Conservation (phyloP, 148 eudicot genomes). For the Camellia sinensis region DNA sequence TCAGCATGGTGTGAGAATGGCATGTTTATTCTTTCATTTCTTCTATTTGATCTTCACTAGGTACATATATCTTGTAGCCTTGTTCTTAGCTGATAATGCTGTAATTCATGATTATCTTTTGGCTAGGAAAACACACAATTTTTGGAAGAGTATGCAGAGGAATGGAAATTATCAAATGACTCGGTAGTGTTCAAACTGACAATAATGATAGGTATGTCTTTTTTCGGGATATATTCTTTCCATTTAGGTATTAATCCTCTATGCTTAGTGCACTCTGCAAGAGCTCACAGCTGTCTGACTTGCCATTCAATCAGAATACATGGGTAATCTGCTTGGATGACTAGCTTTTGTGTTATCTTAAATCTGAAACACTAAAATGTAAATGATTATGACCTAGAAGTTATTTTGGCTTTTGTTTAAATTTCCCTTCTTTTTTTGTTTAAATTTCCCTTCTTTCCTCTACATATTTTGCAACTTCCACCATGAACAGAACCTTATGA, state of each 20-base stretch:
- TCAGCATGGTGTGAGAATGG: conserved; percentile 6
- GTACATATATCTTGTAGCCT: not conserved
- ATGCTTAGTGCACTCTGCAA: not conserved
- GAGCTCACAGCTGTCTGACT: not conserved
- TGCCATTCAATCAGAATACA: not conserved
- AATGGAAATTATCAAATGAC: conserved; percentile 94
- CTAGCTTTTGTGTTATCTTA: conserved; percentile 6
- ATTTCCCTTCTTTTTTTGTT: too few species aligned
- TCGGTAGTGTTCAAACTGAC: conserved; percentile 95
- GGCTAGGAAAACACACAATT: conserved; percentile 92
- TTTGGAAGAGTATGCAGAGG: conserved; percentile 92
- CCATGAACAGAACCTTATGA: not conserved
- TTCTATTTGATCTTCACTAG: not conserved
- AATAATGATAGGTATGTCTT: conserved; percentile 74
- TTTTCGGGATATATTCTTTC: not conserved
- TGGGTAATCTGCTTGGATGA: not conserved
- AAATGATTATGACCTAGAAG: not conserved
- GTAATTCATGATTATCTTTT: not conserved
- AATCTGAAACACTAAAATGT: not conserved
- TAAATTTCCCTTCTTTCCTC: not conserved
- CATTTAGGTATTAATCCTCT: not conserved
- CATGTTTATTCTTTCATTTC: not conserved
- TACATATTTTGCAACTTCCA: not conserved
- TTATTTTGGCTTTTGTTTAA: not conserved
- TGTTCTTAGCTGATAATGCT: not conserved